phyloP scores from a whole-genome alignment of 2,329 filamentous ascomycete species.

The Anthostomella pinea region DNA sequence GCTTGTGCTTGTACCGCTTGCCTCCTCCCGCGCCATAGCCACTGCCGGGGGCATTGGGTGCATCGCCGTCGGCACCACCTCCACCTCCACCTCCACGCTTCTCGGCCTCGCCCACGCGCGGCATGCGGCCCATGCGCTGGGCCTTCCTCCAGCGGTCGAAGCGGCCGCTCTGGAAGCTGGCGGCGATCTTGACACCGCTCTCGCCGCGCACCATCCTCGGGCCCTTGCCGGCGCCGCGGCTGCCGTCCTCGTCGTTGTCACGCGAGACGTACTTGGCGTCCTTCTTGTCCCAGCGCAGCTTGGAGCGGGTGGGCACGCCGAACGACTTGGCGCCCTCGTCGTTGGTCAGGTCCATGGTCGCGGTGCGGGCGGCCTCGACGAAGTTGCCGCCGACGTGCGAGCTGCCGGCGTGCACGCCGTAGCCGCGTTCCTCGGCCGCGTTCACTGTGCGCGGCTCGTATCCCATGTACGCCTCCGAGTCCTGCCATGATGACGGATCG shows the following conservation, averaged over 20 bases:
- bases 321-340: conserved; percentile 82
- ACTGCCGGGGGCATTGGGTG: conserved; percentile 30
- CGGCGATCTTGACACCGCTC: conserved; percentile 89
- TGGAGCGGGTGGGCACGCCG: conserved; percentile 68
- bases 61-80: conserved; percentile 23
- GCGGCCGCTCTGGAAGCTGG: conserved; percentile 86
- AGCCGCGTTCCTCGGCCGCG: conserved; percentile 83
- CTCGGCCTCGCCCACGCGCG: conserved; percentile 81
- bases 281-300: conserved; percentile 96
- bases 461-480: conserved; percentile 92
- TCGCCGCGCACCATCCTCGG: conserved; percentile 52
- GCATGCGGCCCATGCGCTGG: conserved; percentile 75
- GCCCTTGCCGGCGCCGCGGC: conserved; percentile 44
- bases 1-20: conserved; percentile 75
- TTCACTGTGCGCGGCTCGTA: conserved; percentile 83
- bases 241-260: conserved; percentile 93
- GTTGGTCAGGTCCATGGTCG: conserved; percentile 87
- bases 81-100: conserved; percentile 36
- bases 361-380: conserved; percentile 79
- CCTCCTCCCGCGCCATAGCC: conserved; percentile 37
- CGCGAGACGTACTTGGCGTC: conserved; percentile 90
- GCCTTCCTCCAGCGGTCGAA: conserved; percentile 91
- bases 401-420: conserved; percentile 80
- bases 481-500: conserved; percentile 64
- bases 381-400: conserved; percentile 71